These are phyloP conservation scores for Auriscalpium microsporum DNA, from an alignment of 768 basidiomycete genomes.

Conservation along the genomic window DNA sequence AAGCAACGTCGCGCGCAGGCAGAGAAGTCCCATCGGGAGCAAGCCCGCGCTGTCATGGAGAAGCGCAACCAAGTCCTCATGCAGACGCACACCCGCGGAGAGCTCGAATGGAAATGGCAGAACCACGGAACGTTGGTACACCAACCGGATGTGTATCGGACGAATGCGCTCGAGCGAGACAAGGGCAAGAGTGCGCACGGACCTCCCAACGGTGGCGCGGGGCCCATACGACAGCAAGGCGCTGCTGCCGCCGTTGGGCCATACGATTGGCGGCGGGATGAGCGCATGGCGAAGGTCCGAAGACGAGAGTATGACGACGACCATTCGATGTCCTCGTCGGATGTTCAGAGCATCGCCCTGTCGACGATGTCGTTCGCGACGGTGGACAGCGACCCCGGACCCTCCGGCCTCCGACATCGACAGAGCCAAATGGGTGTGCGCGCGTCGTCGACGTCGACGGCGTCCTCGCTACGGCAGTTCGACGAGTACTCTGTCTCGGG, in stretches of 20 bases:
- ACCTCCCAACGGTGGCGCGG: slow-evolving; percentile 48
- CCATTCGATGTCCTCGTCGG: slow-evolving; percentile 85
- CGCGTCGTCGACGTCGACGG: slow-evolving; percentile 68
- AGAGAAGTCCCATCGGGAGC: slow-evolving; percentile 71
- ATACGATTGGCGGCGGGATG: slow-evolving; percentile 36
- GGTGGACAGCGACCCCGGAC: slow-evolving; percentile 82
- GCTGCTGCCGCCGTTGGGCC: slow-evolving; percentile 19
- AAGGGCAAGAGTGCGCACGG: slow-evolving; percentile 11
- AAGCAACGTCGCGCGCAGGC: slow-evolving; percentile 72
- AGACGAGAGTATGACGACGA: slow-evolving; percentile 84
- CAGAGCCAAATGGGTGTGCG: slow-evolving; percentile 59
- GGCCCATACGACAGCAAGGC: slow-evolving; percentile 56
- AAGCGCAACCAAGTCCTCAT: slow-evolving; percentile 75
- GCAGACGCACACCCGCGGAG: slow-evolving; percentile 39
- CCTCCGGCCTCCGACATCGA: slow-evolving; percentile 53
- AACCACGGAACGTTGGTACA: slow-evolving; percentile 27
- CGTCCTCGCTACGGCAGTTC: slow-evolving; percentile 66
- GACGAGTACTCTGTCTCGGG: slow-evolving; percentile 62
- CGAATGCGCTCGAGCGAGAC: background rate
- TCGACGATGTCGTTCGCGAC: slow-evolving; percentile 77
- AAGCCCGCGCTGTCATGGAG: slow-evolving; percentile 86
- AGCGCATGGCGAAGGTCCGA: slow-evolving; percentile 67
- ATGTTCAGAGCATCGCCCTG: slow-evolving; percentile 67
- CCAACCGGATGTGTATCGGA: slow-evolving; percentile 19
- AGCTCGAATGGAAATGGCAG: slow-evolving; percentile 54